Evolutionary conservation across 345 rosid species (phyloP).

Genomic region (Anacardium occidentale): DNA sequence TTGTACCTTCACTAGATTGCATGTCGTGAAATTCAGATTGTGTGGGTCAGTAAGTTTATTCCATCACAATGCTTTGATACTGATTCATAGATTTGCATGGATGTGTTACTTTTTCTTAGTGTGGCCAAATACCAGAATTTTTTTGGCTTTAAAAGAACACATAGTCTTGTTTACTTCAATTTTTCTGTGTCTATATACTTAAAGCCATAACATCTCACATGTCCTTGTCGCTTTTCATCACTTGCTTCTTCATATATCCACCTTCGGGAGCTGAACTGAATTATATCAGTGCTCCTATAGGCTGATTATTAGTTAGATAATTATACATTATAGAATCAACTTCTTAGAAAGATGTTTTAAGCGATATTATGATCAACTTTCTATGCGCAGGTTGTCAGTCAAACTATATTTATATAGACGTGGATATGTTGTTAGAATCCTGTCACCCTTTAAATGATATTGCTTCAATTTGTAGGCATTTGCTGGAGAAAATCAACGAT

Average conservation of each 20-base stretch:
- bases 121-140: conserved; percentile 16
- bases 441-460: background rate
- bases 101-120: conserved; percentile 1
- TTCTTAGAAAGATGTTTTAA: background rate
- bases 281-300: background rate
- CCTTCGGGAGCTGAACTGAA: background rate
- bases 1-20: conserved; percentile 39
- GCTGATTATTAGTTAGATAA: background rate
- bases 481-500: too few species aligned
- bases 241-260: background rate
- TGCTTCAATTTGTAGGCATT: too few species aligned
- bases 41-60: conserved; percentile 38
- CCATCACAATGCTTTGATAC: conserved; percentile 16
- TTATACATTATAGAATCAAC: background rate
- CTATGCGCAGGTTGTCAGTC: background rate
- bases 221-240: conserved; percentile 21
- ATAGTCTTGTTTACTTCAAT: background rate
- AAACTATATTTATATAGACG: too few species aligned
- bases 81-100: conserved; percentile 15
- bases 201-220: conserved; percentile 23
- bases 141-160: conserved; percentile 24
- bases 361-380: background rate
- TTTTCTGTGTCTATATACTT: conserved; percentile 7
- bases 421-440: too few species aligned
- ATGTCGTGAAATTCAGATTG: conserved; percentile 38